A percentile compares a stretch with the other conserved stretches of the same genome.
Conservation (phyloP, 2,329 filamentous ascomycete genomes). For the Drechslerella stenobrocha region DNA sequence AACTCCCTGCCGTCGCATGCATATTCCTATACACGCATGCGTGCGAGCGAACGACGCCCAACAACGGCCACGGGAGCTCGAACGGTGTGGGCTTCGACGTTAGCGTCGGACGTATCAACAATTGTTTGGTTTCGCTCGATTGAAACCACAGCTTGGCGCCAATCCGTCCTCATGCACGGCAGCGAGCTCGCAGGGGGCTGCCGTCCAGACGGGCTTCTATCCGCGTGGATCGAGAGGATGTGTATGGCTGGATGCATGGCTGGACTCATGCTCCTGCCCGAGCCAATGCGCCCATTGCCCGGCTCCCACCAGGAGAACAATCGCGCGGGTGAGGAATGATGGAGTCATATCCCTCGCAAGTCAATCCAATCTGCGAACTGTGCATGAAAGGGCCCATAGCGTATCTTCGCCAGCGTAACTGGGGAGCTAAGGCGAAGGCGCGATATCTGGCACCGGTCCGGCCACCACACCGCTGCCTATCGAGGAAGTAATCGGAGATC, state of each 20-base stretch:
- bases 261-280: neutral
- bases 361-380: no score
- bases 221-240: neutral
- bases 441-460: neutral
- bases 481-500: conserved; percentile 3
- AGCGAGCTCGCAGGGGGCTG: conserved; percentile 1
- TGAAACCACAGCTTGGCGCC: neutral
- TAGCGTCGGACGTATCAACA: neutral
- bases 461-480: conserved; percentile 1
- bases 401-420: no score
- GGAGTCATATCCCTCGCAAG: neutral
- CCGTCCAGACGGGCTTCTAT: neutral
- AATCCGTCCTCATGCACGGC: neutral
- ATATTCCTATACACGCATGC: neutral
- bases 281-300: conserved; percentile 1
- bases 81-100: neutral
- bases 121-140: neutral
- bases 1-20: conserved; percentile 1
- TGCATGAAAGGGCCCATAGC: no score
- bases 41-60: neutral
- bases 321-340: conserved; percentile 2
- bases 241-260: neutral
- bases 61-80: neutral
- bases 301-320: neutral
- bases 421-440: no score